Evolutionary conservation across 2,329 filamentous ascomycete genomes (phyloP).

Genomic region (Colletotrichum scovillei): DNA sequence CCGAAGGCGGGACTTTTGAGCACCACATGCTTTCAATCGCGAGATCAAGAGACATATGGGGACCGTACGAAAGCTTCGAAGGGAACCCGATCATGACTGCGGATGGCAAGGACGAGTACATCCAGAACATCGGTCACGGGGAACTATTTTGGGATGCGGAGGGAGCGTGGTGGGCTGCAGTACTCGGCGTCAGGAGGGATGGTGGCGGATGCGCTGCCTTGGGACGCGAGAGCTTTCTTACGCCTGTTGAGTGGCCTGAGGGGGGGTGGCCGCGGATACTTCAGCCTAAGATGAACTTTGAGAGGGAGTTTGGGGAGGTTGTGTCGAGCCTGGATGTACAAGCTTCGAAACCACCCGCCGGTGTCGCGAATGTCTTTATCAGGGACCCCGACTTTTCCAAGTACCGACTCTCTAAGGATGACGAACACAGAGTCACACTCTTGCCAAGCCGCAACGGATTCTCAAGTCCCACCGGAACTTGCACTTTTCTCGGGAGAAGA

Average conservation of each 20-base stretch:
- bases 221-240: background rate
- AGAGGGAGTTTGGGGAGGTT: background rate
- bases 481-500: background rate
- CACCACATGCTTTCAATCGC: conserved; percentile 45
- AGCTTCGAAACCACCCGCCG: background rate
- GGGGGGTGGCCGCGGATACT: background rate
- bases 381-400: background rate
- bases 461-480: background rate
- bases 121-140: conserved; percentile 35
- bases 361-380: background rate
- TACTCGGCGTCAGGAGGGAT: conserved; percentile 27
- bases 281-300: background rate
- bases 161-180: conserved; percentile 36
- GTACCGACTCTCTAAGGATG: background rate
- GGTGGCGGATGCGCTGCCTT: background rate
- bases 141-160: conserved; percentile 33
- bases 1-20: conserved; percentile 51
- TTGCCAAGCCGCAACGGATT: background rate
- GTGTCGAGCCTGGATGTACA: background rate
- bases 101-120: conserved; percentile 24
- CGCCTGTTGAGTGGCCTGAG: background rate
- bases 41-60: conserved; percentile 41
- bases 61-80: conserved; percentile 42
- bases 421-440: background rate
- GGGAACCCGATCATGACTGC: conserved; percentile 45